Conservation (phyloP, 1,284 basidiomycete species). For the Pascua sp. region DNA sequence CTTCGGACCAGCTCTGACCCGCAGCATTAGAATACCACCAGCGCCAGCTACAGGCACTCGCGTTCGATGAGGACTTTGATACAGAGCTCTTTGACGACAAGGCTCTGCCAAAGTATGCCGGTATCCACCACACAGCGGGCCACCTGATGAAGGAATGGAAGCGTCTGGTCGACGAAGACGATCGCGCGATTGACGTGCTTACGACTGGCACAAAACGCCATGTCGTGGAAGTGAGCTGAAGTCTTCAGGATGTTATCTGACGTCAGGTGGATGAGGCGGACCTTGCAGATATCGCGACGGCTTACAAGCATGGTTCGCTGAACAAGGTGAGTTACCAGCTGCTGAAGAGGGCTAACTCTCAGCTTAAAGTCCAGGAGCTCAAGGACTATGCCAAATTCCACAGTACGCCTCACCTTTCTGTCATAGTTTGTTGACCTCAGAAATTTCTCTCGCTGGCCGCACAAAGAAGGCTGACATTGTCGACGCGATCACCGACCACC, state of each 20-base stretch:
- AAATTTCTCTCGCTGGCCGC: constrained; percentile 29
- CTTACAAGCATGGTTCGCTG: constrained; percentile 59
- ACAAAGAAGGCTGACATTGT: constrained; percentile 44
- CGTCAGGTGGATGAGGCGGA: constrained; percentile 66
- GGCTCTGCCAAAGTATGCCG: constrained; percentile 70
- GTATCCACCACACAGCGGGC: constrained; percentile 80
- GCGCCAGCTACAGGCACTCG: constrained; percentile 81
- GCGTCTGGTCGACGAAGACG: constrained; percentile 61
- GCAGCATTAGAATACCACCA: constrained; percentile 73
- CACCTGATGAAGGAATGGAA: constrained; percentile 73
- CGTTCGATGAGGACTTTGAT: constrained; percentile 83
- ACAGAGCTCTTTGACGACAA: constrained; percentile 69
- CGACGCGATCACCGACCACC: constrained; percentile 23
- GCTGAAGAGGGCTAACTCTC: constrained; percentile 8
- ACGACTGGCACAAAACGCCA: constrained; percentile 22
- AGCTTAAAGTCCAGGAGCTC: constrained; percentile 74
- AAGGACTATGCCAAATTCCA: constrained; percentile 54
- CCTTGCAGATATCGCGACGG: constrained; percentile 61
- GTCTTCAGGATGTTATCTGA: neutral
- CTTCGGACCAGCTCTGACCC: constrained; percentile 1
- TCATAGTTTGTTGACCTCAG: constrained; percentile 13
- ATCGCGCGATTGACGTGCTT: constrained; percentile 51
- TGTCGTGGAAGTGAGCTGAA: constrained; percentile 15
- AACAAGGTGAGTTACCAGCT: constrained; percentile 58
- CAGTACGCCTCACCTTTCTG: constrained; percentile 18